Evolutionary conservation across 2,329 filamentous ascomycete genomes (phyloP).

Genomic region (Bisporella sp.): DNA sequence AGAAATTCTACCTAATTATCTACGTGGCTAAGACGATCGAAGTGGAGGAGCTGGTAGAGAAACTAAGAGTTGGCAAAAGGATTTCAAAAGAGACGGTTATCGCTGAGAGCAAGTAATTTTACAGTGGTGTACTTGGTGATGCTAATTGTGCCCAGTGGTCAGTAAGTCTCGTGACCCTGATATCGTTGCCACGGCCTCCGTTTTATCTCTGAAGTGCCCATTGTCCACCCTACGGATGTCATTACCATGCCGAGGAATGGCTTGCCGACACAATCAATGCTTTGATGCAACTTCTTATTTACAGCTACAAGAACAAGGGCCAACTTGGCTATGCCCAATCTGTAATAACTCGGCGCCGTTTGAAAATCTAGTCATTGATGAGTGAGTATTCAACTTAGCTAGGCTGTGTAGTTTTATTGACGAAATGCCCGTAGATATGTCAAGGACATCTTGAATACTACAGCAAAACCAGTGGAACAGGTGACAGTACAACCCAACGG

Average conservation of each 20-base stretch:
- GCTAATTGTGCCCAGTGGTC: slow-evolving; percentile 50
- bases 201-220: slow-evolving; percentile 89
- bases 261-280: slow-evolving; percentile 87
- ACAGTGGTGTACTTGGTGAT: not conserved
- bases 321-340: slow-evolving; percentile 93
- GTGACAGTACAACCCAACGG: slow-evolving; percentile 88
- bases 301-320: slow-evolving; percentile 90
- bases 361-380: slow-evolving; percentile 77
- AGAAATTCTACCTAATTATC: slow-evolving; percentile 68
- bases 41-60: slow-evolving; percentile 62
- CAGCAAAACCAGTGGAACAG: slow-evolving; percentile 65
- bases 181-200: slow-evolving; percentile 79
- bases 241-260: slow-evolving; percentile 69
- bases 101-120: slow-evolving; percentile 61
- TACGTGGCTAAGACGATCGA: slow-evolving; percentile 70
- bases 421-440: slow-evolving; percentile 57
- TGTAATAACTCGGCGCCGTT: slow-evolving; percentile 81
- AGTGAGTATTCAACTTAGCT: slow-evolving; percentile 44
- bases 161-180: slow-evolving; percentile 80
- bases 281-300: slow-evolving; percentile 92
- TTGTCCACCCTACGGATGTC: slow-evolving; percentile 78
- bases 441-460: slow-evolving; percentile 74
- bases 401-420: slow-evolving; percentile 6
- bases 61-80: slow-evolving; percentile 58
- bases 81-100: slow-evolving; percentile 79